phyloP scores from a whole-genome alignment of 148 eudicot genomes.

The Dianthus caryophyllus region DNA sequence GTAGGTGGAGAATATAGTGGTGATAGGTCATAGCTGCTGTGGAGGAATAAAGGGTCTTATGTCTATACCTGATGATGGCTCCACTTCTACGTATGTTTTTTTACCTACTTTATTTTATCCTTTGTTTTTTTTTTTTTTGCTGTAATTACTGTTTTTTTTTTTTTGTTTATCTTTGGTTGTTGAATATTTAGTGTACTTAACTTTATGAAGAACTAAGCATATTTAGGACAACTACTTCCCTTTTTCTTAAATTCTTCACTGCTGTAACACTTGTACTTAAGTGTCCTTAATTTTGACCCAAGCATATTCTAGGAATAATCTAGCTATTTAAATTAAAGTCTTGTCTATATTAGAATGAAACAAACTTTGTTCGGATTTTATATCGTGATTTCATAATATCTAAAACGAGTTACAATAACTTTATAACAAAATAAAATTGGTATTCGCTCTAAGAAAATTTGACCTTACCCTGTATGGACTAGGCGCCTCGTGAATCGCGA shows the following conservation, averaged over 20 bases:
- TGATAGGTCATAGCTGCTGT: constrained; percentile 94
- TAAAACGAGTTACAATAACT: too few relatives aligned
- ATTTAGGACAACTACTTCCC: background rate
- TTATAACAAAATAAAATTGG: too few relatives aligned
- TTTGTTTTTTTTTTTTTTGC: too few relatives aligned
- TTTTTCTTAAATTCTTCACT: constrained; percentile 5
- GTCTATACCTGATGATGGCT: constrained; percentile 89
- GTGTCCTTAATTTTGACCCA: background rate
- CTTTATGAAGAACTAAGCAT: background rate
- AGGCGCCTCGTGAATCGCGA: too few relatives aligned
- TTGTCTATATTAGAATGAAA: too few relatives aligned
- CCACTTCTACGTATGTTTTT: constrained; percentile 57
- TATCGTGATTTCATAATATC: too few relatives aligned
- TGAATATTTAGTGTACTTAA: background rate
- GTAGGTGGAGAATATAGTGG: constrained; percentile 97
- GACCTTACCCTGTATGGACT: too few relatives aligned
- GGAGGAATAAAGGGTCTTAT: constrained; percentile 98
- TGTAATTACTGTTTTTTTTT: too few relatives aligned
- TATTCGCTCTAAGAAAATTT: too few relatives aligned
- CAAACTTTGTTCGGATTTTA: too few relatives aligned
- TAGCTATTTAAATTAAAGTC: too few relatives aligned
- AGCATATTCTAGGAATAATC: background rate
- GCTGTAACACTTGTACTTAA: background rate
- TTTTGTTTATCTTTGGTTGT: too few relatives aligned
- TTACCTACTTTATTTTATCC: background rate